A percentile compares a stretch with the other conserved stretches of the same genome.
phyloP scores from a whole-genome alignment of 768 basidiomycete species.

The Calvatia gigantea region DNA sequence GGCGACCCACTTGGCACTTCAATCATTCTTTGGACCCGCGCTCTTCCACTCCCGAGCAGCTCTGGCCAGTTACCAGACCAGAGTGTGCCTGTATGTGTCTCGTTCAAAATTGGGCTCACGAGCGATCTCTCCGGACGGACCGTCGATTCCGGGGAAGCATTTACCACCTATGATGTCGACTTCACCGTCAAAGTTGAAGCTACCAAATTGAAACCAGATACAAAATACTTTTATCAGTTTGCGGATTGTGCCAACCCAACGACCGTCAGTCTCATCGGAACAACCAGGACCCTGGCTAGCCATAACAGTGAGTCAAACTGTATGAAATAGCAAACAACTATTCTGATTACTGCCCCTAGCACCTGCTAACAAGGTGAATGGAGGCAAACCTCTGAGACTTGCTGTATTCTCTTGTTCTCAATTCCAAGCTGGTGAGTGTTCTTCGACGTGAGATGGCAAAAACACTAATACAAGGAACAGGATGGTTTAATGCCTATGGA shows the following conservation, averaged over 20 bases:
- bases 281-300: conserved; percentile 46
- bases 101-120: conserved; percentile 40
- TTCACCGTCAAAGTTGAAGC: conserved; percentile 62
- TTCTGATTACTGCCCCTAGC: conserved; percentile 24
- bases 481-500: conserved; percentile 61
- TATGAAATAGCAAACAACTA: not conserved
- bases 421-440: conserved; percentile 40
- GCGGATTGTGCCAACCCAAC: conserved; percentile 46
- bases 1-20: conserved; percentile 54
- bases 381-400: conserved; percentile 45
- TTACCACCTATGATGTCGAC: conserved; percentile 56
- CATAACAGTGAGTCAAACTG: conserved; percentile 34
- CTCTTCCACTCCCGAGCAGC: conserved; percentile 33
- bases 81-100: conserved; percentile 49
- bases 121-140: conserved; percentile 31
- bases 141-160: conserved; percentile 44
- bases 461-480: conserved; percentile 20
- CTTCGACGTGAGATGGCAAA: not conserved
- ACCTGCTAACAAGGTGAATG: conserved; percentile 42
- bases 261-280: conserved; percentile 42
- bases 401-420: conserved; percentile 59
- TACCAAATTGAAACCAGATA: conserved; percentile 43
- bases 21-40: conserved; percentile 56
- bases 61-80: conserved; percentile 35
- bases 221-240: conserved; percentile 56